Percentiles rank a stretch among this genome's conserved stretches.
Evolutionary conservation across 495 filamentous ascomycete species (phyloP).

Genomic region (Penicillium turbatum): DNA sequence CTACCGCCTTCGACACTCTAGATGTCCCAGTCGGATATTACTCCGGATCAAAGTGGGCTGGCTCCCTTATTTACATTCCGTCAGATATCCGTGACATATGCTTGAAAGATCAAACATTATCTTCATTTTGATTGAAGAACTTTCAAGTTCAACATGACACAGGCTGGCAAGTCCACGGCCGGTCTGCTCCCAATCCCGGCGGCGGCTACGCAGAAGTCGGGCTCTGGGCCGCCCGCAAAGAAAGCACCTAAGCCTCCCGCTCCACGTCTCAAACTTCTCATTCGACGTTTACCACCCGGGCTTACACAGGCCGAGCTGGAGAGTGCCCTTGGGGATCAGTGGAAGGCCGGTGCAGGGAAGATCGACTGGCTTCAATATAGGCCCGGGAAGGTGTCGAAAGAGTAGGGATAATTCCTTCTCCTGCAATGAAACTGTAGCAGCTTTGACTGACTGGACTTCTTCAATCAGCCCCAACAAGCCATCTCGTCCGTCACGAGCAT

Average conservation of each 20-base stretch:
- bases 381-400: constrained; percentile 79
- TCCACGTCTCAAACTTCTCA: constrained; percentile 75
- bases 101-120: too few species aligned
- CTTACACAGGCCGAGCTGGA: constrained; percentile 79
- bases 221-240: constrained; percentile 39
- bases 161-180: constrained; percentile 40
- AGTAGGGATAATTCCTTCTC: constrained; percentile 49
- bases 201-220: constrained; percentile 54
- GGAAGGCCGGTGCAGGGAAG: constrained; percentile 72
- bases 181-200: constrained; percentile 60
- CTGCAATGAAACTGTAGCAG: constrained; percentile 2
- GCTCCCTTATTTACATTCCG: neutral
- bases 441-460: constrained; percentile 11
- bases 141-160: constrained; percentile 25
- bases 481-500: constrained; percentile 71
- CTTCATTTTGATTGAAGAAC: too few species aligned
- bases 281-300: constrained; percentile 80
- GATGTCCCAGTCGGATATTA: neutral
- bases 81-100: too few species aligned
- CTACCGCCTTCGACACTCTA: neutral
- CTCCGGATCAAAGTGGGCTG: neutral
- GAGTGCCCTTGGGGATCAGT: constrained; percentile 69
- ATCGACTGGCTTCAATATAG: constrained; percentile 78
- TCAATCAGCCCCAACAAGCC: constrained; percentile 64
- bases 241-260: constrained; percentile 52